A percentile compares a stretch with the other conserved stretches of the same genome.
These are phyloP conservation scores for Boechera divaricarpa DNA, from an alignment of 345 rosid genomes.

Conservation along the genomic window DNA sequence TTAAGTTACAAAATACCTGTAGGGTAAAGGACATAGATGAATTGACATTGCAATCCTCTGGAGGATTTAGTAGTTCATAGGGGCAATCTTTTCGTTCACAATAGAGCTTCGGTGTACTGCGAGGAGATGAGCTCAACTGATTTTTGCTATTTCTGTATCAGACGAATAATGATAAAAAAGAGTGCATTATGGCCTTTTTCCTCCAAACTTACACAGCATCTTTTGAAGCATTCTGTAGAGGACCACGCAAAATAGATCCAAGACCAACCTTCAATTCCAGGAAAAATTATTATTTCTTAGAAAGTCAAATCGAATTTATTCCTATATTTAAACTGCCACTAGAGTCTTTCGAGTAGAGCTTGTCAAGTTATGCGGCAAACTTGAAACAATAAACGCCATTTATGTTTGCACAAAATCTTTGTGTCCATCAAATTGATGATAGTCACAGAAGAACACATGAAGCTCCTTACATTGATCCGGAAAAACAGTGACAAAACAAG, in stretches of 20 bases:
- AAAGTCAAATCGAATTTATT: constrained; percentile 8
- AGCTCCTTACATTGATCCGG: constrained; percentile 75
- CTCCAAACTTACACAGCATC: constrained; percentile 75
- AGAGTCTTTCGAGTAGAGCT: not conserved
- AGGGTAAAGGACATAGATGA: constrained; percentile 91
- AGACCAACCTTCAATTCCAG: constrained; percentile 75
- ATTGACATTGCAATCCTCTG: constrained; percentile 99
- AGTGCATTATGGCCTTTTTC: constrained; percentile 21
- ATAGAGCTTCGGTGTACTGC: constrained; percentile 85
- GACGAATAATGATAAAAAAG: constrained; percentile 2
- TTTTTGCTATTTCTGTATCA: constrained; percentile 4
- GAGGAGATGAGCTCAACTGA: constrained; percentile 30
- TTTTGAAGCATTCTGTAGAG: constrained; percentile 71
- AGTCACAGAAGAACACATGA: constrained; percentile 14
- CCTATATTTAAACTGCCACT: constrained; percentile 3
- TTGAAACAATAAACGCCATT: constrained; percentile 16
- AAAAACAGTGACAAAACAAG: constrained; percentile 91
- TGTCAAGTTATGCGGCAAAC: constrained; percentile 23
- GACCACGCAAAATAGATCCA: constrained; percentile 90
- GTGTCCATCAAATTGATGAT: not conserved
- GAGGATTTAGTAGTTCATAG: constrained; percentile 79
- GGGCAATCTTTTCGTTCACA: constrained; percentile 86
- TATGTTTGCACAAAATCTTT: constrained; percentile 9
- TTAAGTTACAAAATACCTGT: constrained; percentile 58
- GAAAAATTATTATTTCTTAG: constrained; percentile 10